These are phyloP conservation scores for Exophiala dermatitidis DNA, from an alignment of 2,329 filamentous ascomycete genomes.

Conservation along the genomic window DNA sequence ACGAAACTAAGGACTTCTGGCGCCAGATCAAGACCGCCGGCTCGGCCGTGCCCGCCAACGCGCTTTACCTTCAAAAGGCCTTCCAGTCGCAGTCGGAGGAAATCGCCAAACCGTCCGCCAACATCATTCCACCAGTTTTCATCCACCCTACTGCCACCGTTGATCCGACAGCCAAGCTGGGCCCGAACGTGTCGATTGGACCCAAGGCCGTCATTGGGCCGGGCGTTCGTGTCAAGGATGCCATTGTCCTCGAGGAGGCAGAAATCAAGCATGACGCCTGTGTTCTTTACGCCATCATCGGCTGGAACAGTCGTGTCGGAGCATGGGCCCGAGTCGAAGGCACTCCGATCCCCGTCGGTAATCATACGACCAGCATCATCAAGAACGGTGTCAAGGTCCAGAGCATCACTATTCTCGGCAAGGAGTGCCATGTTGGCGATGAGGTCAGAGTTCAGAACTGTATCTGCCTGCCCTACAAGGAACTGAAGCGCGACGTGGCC, in stretches of 20 bases:
- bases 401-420: conserved; percentile 93
- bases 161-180: conserved; percentile 91
- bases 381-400: conserved; percentile 99
- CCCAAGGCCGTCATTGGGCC: conserved; percentile 79
- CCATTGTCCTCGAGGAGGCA: conserved; percentile 87
- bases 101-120: conserved; percentile 73
- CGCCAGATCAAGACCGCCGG: conserved; percentile 99
- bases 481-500: conserved; percentile 82
- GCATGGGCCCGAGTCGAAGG: conserved; percentile 98
- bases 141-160: conserved; percentile 88
- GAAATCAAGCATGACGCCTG: conserved; percentile 97
- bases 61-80: conserved; percentile 90
- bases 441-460: conserved; percentile 97
- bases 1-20: conserved; percentile 99
- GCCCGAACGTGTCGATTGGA: conserved; percentile 92
- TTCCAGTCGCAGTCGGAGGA: conserved; percentile 75
- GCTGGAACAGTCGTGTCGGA: conserved; percentile 91
- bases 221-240: conserved; percentile 88
- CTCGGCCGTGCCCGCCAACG: conserved; percentile 92
- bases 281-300: conserved; percentile 90
- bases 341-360: conserved; percentile 76
- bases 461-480: conserved; percentile 94
- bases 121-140: conserved; percentile 86
- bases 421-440: conserved; percentile 89
- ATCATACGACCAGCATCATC: conserved; percentile 87